Percentiles rank a stretch among this genome's conserved stretches.
Evolutionary conservation across 2,329 filamentous ascomycete species (phyloP).

Genomic region (Phoma sp.): DNA sequence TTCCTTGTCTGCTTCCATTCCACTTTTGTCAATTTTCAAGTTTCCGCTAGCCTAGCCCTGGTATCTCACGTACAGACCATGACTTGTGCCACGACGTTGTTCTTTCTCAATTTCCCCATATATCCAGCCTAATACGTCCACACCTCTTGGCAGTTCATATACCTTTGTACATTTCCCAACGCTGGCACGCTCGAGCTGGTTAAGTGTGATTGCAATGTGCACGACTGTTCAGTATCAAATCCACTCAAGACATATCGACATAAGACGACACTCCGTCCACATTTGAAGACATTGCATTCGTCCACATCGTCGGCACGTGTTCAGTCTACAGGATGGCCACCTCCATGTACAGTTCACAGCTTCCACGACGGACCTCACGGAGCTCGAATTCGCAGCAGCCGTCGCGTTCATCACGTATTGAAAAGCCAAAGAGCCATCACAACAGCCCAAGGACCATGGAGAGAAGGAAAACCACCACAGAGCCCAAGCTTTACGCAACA

Average conservation of each 20-base stretch:
- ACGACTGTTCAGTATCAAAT: slow-evolving; percentile 21
- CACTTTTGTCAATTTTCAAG: slow-evolving; percentile 38
- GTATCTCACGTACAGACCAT: slow-evolving; percentile 34
- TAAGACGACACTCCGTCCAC: slow-evolving; percentile 2
- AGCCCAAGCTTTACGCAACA: slow-evolving; percentile 47
- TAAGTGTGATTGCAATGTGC: slow-evolving; percentile 26
- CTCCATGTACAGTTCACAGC: slow-evolving; percentile 36
- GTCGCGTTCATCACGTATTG: slow-evolving; percentile 44
- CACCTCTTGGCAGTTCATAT: slow-evolving; percentile 48
- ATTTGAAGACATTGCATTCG: slow-evolving; percentile 17
- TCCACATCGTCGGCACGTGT: slow-evolving; percentile 26
- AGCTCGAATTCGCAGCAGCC: slow-evolving; percentile 37
- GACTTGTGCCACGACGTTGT: slow-evolving; percentile 42
- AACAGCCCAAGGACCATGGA: slow-evolving; percentile 46
- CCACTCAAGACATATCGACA: slow-evolving; percentile 17
- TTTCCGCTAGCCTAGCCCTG: slow-evolving; percentile 42
- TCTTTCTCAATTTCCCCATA: slow-evolving; percentile 39
- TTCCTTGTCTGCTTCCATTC: slow-evolving; percentile 44
- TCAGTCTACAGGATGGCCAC: slow-evolving; percentile 31
- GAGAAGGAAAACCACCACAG: slow-evolving; percentile 48
- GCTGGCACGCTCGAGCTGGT: slow-evolving; percentile 25
- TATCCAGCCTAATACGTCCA: slow-evolving; percentile 44
- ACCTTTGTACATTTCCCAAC: slow-evolving; percentile 42
- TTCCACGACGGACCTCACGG: slow-evolving; percentile 41
- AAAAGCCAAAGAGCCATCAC: slow-evolving; percentile 50